Conservation (phyloP, 129 eudicot species). For the Silybum marianum region DNA sequence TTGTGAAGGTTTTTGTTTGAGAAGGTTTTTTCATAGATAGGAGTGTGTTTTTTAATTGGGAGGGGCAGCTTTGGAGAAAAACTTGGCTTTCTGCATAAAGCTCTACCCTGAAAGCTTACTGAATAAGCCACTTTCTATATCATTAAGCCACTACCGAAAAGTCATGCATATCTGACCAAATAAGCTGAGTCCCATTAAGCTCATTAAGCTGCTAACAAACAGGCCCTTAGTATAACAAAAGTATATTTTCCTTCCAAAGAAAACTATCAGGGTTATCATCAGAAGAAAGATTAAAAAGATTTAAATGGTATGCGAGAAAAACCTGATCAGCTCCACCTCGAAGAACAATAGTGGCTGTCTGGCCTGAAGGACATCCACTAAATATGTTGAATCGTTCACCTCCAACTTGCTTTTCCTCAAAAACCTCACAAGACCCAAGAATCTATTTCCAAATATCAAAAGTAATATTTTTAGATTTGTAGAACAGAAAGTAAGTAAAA, state of each 20-base stretch:
- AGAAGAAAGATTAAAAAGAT: not conserved
- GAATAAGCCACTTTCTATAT: too few species aligned
- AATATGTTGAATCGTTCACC: slow-evolving; percentile 88
- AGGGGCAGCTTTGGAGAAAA: too few species aligned
- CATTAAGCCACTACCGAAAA: too few species aligned
- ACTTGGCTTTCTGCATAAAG: too few species aligned
- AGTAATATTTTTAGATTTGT: not conserved
- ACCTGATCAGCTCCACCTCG: slow-evolving; percentile 99
- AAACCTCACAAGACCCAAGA: slow-evolving; percentile 82
- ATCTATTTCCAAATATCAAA: slow-evolving; percentile 43
- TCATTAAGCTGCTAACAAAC: too few species aligned
- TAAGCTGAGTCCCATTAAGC: too few species aligned
- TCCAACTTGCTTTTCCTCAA: slow-evolving; percentile 91
- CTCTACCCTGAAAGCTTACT: too few species aligned
- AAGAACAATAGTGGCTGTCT: slow-evolving; percentile 87
- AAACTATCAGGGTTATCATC: not conserved
- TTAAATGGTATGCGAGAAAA: slow-evolving; percentile 1
- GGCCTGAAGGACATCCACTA: slow-evolving; percentile 83
- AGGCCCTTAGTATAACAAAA: not conserved
- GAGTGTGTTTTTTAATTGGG: too few species aligned
- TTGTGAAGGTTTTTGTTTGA: too few species aligned
- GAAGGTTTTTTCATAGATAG: too few species aligned
- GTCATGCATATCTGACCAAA: too few species aligned
- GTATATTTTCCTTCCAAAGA: not conserved
- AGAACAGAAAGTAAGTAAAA: not conserved